Base-by-base conservation (phyloP, 148 eudicot species). In the Diospyros lotus region DNA sequence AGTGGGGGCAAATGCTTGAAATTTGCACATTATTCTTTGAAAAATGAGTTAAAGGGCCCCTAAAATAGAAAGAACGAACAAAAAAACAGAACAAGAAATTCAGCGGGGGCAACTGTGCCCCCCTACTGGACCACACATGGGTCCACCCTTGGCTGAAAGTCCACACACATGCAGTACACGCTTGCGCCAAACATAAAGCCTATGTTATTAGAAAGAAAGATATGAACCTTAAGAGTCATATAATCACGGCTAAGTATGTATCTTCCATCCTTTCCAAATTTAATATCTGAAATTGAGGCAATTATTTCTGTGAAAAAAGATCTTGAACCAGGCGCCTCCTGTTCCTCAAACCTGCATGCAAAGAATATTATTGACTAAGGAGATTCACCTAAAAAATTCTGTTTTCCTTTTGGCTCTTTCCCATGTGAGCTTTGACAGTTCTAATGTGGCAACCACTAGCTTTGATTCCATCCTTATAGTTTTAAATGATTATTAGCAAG, bases 241-340 rank as follows among this genome's bases (percentile, higher is more conserved):
- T 88, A 90, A 72, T 88, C 94, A 74, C 94, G 91, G 72, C 94
- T 90, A 59, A 90, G 89, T 82, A 90, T 82, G 76, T 85, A 79
- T 82, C 92, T 87, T 65, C 95, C 92, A 80, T 89, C 89, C 78
- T 83, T 88, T 59, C 87, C 87, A 87, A 88, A 88, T 79, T 90
- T 90, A 54, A 90, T 82, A 83, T 90, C 92, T 62, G 95, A 90
- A 73, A 88, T 88, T 38, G 95, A 90, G 54, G 95, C 89, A 77
- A 90, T 88, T 66, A 90, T 90, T 78, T 90, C 95, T 1, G 92
- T 90, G 59, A 90, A 90, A 77, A 90, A 90, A 41, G 92, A 90
- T 84, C 89, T 83, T 54, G 95, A 85, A 76, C 92, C 90, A 72
- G 92, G 95, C 39, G 88, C 85, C 80, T 87, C 92, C 55, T 82